phyloP scores from a whole-genome alignment of 768 basidiomycete genomes.

The Panellus pusillus region DNA sequence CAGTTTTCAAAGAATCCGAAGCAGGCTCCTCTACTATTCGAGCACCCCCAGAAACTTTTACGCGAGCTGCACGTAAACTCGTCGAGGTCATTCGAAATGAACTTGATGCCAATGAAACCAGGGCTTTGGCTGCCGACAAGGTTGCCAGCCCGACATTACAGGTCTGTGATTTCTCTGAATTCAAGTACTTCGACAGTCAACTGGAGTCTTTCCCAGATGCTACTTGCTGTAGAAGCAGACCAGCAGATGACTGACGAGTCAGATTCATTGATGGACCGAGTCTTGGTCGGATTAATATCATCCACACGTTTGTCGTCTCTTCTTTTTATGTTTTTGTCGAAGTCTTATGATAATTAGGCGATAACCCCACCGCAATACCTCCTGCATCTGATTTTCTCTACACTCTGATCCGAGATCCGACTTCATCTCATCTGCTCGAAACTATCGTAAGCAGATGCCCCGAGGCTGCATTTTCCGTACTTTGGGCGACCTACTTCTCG shows the following conservation, averaged over 20 bases:
- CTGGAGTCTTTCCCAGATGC: slow-evolving; percentile 49
- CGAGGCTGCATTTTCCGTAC: slow-evolving; percentile 51
- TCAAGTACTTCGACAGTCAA: background rate
- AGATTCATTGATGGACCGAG: slow-evolving; percentile 78
- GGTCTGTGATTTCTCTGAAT: slow-evolving; percentile 39
- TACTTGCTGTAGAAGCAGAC: slow-evolving; percentile 81
- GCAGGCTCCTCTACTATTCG: slow-evolving; percentile 24
- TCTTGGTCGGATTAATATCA: slow-evolving; percentile 75
- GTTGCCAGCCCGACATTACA: slow-evolving; percentile 77
- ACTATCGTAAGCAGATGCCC: slow-evolving; percentile 68
- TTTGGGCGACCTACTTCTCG: slow-evolving; percentile 81
- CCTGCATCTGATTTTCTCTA: slow-evolving; percentile 77
- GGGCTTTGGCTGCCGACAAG: slow-evolving; percentile 73
- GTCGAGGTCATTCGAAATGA: slow-evolving; percentile 52
- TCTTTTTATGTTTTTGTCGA: background rate
- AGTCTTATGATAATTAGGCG: slow-evolving; percentile 31
- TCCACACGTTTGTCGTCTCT: slow-evolving; percentile 48
- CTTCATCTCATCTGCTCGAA: slow-evolving; percentile 90
- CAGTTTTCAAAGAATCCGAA: slow-evolving; percentile 59
- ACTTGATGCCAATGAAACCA: slow-evolving; percentile 68
- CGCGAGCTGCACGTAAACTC: slow-evolving; percentile 41
- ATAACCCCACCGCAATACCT: slow-evolving; percentile 33
- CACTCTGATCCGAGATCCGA: slow-evolving; percentile 80
- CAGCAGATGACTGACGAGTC: slow-evolving; percentile 54
- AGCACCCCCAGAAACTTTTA: slow-evolving; percentile 49